Evolutionary conservation across 2,329 filamentous ascomycete species (phyloP).

Genomic region (Claviceps arundinis): DNA sequence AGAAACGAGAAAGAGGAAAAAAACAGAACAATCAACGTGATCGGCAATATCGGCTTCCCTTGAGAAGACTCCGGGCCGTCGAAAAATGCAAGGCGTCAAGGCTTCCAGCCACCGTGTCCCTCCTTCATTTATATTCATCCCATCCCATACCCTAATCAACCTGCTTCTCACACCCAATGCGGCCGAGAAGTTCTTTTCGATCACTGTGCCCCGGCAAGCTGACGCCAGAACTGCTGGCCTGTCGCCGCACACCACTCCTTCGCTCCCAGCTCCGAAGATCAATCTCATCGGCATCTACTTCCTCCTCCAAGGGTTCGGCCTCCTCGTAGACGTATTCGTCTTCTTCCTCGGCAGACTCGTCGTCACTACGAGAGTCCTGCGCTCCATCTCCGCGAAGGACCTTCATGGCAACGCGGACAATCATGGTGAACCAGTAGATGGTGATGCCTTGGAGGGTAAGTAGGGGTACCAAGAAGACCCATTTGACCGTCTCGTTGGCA

Average conservation of each 20-base stretch:
- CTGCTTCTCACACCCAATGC: conserved; percentile 75
- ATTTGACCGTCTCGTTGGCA: conserved; percentile 64
- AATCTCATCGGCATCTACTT: conserved; percentile 61
- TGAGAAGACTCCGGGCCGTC: background rate
- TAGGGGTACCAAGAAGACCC: conserved; percentile 63
- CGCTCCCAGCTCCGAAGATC: conserved; percentile 53
- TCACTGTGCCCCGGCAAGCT: conserved; percentile 60
- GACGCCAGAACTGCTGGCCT: conserved; percentile 41
- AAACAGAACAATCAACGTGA: background rate
- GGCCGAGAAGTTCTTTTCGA: conserved; percentile 66
- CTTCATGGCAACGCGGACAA: conserved; percentile 66
- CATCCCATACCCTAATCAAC: conserved; percentile 26
- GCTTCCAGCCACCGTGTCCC: conserved; percentile 2
- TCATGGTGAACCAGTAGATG: conserved; percentile 82
- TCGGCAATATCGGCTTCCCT: background rate
- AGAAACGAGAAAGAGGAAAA: background rate
- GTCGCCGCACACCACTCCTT: conserved; percentile 39
- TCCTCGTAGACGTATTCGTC: conserved; percentile 41
- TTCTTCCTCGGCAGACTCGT: conserved; percentile 48
- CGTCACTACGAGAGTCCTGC: conserved; percentile 79
- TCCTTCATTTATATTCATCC: background rate
- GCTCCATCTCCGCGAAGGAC: conserved; percentile 66
- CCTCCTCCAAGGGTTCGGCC: conserved; percentile 51
- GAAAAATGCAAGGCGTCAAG: conserved; percentile 2
- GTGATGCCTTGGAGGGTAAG: conserved; percentile 68